Conservation (phyloP, 202 grass and related monocot species). For the Digitaria exilis region DNA sequence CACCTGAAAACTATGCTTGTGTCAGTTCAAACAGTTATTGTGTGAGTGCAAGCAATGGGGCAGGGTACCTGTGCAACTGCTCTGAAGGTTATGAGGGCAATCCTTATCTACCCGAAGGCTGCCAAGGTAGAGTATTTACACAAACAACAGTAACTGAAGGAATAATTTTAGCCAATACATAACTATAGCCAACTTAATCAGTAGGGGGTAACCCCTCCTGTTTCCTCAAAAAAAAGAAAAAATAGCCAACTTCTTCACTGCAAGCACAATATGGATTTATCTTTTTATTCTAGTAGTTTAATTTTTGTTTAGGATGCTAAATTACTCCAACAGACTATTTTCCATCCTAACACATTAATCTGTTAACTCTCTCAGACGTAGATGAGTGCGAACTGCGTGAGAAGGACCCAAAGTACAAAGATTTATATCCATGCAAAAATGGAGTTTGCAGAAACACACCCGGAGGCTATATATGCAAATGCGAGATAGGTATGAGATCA, state of each 20-base stretch:
- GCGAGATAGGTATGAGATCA: slow-evolving; percentile 22
- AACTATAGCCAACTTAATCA: not conserved
- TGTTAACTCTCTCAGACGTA: slow-evolving; percentile 27
- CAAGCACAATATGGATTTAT: not conserved
- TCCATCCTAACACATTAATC: not conserved
- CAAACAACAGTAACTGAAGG: not conserved
- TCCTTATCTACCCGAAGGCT: slow-evolving; percentile 53
- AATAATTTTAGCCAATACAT: not conserved
- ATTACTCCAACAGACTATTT: too few species aligned
- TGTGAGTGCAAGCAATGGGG: slow-evolving; percentile 17
- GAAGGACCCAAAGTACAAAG: slow-evolving; percentile 10
- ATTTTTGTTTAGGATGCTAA: not conserved
- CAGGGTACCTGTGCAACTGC: slow-evolving; percentile 54
- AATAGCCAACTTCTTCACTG: not conserved
- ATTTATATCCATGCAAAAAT: slow-evolving; percentile 22
- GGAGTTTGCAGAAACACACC: slow-evolving; percentile 34
- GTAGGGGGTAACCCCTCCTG: too few species aligned
- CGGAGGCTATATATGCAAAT: slow-evolving; percentile 40
- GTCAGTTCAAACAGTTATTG: slow-evolving; percentile 51
- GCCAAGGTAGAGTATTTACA: slow-evolving; percentile 34
- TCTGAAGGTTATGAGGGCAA: slow-evolving; percentile 56
- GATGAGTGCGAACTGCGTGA: slow-evolving; percentile 42
- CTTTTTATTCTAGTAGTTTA: not conserved
- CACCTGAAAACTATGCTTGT: slow-evolving; percentile 32
- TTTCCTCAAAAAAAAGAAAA: too few species aligned